Evolutionary conservation across 2,329 filamentous ascomycete genomes (phyloP).

Genomic region (Penicillium concentricum): DNA sequence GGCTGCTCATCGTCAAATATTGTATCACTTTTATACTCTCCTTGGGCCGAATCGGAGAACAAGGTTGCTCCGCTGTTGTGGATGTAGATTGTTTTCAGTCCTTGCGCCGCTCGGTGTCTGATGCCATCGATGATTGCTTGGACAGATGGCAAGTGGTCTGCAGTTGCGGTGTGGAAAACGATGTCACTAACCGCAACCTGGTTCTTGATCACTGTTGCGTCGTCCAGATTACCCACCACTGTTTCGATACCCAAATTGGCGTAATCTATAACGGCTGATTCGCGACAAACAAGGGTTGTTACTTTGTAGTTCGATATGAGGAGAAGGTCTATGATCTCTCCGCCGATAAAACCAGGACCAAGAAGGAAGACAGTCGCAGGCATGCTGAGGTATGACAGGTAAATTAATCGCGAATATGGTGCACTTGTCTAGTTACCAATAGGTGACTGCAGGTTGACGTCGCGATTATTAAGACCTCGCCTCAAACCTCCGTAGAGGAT

Average conservation of each 20-base stretch:
- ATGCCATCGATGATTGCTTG: conserved; percentile 49
- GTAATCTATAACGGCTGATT: conserved; percentile 31
- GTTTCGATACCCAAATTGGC: conserved; percentile 39
- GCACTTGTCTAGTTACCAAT: not conserved
- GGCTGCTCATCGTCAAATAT: conserved; percentile 2
- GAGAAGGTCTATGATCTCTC: conserved; percentile 48
- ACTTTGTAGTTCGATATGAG: conserved; percentile 44
- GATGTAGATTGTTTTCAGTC: conserved; percentile 47
- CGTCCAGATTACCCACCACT: not conserved
- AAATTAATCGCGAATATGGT: not conserved
- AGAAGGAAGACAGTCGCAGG: not conserved
- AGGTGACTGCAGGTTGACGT: conserved; percentile 3
- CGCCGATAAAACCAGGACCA: conserved; percentile 34
- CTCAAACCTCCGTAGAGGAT: not conserved
- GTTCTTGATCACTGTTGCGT: not conserved
- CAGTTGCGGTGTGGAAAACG: conserved; percentile 51
- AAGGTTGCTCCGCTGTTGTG: conserved; percentile 34
- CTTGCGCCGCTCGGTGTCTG: conserved; percentile 37
- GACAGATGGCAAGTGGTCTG: conserved; percentile 49
- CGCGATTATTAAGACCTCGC: not conserved
- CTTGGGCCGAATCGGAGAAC: not conserved
- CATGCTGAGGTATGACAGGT: not conserved
- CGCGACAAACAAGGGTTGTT: conserved; percentile 42
- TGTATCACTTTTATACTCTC: not conserved
- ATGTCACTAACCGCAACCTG: conserved; percentile 46